Evolutionary conservation across 495 filamentous ascomycete species (phyloP), one percentile per base, ranked within the genome.

Genomic region (Annulohypoxylon nitens): DNA sequence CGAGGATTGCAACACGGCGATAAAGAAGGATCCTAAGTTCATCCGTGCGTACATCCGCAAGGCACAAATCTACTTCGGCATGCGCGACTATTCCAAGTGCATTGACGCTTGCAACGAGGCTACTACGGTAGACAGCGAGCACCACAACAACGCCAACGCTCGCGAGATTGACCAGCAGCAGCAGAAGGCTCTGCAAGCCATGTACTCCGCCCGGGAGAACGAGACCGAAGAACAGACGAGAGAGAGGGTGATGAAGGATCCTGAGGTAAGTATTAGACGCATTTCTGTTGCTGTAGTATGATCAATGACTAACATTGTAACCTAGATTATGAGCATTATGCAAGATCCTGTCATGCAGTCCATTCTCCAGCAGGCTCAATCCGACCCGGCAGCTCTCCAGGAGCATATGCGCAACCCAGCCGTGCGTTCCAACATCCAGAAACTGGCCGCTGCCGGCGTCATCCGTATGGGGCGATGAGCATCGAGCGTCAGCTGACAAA

Each of bases 191-290:
- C 83, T 98, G 77, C 85, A 92, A 43, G 91, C 93, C 62, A 97
- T 97, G 87, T 98, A 93, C 80, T 83, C 91, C 55, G 91, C 93
- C 20, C 89, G 93, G 7, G 94, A 95, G 78, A 96, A 95, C 65
- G 96, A 99, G 88, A 97, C 93, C 0, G 97, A 98, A 84, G 92
- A 98, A 81, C 91, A 99, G 87, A 98, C 96, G 0, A 91, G 93
- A 84, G 94, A 94, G 84, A 86, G 96, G 48, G 91, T 99, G 76
- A 90, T 92, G 85, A 91, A 90, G 64, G 97, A 99, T 79, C 96
- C 96, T 4, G 95, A 98, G 85, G 93, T 97, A 82, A 84, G 91
- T 81, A 62, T 12, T n/a, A n/a, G 1, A 16, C 30, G 14, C 7
- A 20, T 20, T 23, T 34, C 6, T 1, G 39, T 34, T 6, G 16